Base-by-base conservation (phyloP, 2,329 filamentous ascomycete genomes). In the Furcasterigmium sp. region DNA sequence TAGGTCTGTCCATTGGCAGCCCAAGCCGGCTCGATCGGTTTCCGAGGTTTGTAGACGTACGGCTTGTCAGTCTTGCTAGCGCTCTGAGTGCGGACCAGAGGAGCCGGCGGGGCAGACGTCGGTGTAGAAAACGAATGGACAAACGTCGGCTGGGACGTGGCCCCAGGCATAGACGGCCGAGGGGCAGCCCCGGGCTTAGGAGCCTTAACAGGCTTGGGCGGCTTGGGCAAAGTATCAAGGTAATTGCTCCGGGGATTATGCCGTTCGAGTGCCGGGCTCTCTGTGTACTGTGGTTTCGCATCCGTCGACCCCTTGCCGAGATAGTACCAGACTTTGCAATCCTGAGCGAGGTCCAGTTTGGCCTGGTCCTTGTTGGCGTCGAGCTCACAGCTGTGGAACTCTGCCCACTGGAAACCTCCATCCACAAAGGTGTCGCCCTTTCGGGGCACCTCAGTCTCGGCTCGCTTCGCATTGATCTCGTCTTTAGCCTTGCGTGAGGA, bases 271-370 rank as follows among this genome's bases (percentile, higher is more conserved):
- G 56, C 50, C 35, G 76, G 79, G 64, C 95, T 82, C 55, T 93
- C 87, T 5, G 91, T 95, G 65, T 93, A 98, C 60, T 94, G 89
- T 20, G 90, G 84, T 62, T 84, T 90, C 42, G 89, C 86, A 57
- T 97, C 91, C 7, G 91, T 96, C 18, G 91, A 97, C 17, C 77
- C 79, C 60, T 81, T 81, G 25, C 88, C 88, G 47, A 98, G 75
- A 61, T 96, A 97, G 66, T 89, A 79, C 88, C 91, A 97, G 15
- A 95, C 63, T 58, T 87, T 84, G 48, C 91, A 78, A 14, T 82
- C 73, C 59, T 85, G 87, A 47, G 65, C 65, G 8, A 95, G 63
- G 56, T 95, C 81, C 45, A 94, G 70, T 63, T 83, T 86, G 57
- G 73, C 75, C 60, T 87, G 81, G 42, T 69, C 71, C 49, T 70